These are phyloP conservation scores for Colletotrichum horii DNA, from an alignment of 2,329 filamentous ascomycete species.

Conservation along the genomic window DNA sequence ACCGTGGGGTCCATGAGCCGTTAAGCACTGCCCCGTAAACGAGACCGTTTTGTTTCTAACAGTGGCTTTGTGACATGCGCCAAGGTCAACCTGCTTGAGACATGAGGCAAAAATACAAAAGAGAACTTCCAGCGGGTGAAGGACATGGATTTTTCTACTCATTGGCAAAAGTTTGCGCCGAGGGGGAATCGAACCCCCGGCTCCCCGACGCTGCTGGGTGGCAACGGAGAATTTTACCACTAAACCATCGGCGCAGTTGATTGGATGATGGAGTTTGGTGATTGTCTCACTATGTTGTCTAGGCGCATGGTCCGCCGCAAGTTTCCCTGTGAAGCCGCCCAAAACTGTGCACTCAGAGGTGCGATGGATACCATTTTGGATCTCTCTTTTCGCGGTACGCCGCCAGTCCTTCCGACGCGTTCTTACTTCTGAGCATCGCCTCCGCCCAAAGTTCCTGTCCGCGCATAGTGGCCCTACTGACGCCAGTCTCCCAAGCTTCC, in stretches of 20 bases:
- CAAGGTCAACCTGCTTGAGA: neutral
- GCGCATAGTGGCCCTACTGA: constrained; percentile 37
- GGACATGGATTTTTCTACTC: neutral
- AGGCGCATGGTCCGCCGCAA: neutral
- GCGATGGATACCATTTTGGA: constrained; percentile 32
- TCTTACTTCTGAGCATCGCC: constrained; percentile 32
- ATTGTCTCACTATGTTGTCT: neutral
- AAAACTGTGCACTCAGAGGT: constrained; percentile 18
- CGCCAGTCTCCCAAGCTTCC: constrained; percentile 38
- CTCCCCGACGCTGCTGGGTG: constrained; percentile 20
- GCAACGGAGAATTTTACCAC: constrained; percentile 24
- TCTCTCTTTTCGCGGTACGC: constrained; percentile 35
- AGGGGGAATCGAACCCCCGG: constrained; percentile 23
- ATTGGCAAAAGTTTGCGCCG: neutral
- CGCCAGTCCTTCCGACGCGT: constrained; percentile 30
- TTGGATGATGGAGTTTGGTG: neutral
- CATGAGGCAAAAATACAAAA: neutral
- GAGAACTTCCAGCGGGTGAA: fast-evolving
- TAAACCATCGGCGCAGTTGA: constrained; percentile 18
- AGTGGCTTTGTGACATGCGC: neutral
- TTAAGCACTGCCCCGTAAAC: neutral
- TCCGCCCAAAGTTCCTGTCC: constrained; percentile 35
- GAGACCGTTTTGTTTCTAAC: neutral
- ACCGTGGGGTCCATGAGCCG: neutral
- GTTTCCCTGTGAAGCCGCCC: neutral